Evolutionary conservation across 495 filamentous ascomycete species (phyloP), one percentile per base, ranked within the genome.

Genomic region (Xylaria castorea): DNA sequence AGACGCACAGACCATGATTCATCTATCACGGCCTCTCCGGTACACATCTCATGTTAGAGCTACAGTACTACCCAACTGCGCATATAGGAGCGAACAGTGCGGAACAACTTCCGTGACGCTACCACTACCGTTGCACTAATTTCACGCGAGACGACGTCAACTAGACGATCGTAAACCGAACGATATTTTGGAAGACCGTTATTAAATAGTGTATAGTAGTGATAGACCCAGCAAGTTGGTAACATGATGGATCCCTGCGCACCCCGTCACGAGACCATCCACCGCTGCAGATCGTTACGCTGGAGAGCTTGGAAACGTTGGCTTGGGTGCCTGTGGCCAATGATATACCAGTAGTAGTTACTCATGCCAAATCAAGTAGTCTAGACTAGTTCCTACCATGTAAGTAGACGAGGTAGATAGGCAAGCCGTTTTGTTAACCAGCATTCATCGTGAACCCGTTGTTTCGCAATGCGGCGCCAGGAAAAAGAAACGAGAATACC

Each of bases 161-260:
- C 18, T 2, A 61, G n/a, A 22, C 30, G 57, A 60, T 60, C 30
- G 16, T n/a, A 32, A 60, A 36, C 30, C 5, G 8, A 20, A n/a
- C 57, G 27, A 60, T 14, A 36, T 60, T 14, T 20, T 7, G 32
- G 12, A 32, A 6, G 34, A 61, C 34, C 32, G 34, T 22, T 22
- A 38, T 12, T 20, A 36, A 20, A 40, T 42, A 40, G 36, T 51
- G 1, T 51, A 20, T n/a, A 18, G 46, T 50, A 50, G 18, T 40
- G n/a, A n/a, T 8, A 38, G 30, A 68, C 66, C 66, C 66, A 57
- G 36, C 34, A 34, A 68, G 12, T n/a, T 36, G 66, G 50, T 68
- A 40, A 30, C 61, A 64, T 25, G 34, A 62, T 25, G 20, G 27
- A 42, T 42, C 36, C 60, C 36, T 38, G 60, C 60, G 20, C 40